A percentile compares a stretch with the other conserved stretches of the same genome.
Conservation (phyloP, 169 alveolate species). For the Cryptosporidium parvum region DNA sequence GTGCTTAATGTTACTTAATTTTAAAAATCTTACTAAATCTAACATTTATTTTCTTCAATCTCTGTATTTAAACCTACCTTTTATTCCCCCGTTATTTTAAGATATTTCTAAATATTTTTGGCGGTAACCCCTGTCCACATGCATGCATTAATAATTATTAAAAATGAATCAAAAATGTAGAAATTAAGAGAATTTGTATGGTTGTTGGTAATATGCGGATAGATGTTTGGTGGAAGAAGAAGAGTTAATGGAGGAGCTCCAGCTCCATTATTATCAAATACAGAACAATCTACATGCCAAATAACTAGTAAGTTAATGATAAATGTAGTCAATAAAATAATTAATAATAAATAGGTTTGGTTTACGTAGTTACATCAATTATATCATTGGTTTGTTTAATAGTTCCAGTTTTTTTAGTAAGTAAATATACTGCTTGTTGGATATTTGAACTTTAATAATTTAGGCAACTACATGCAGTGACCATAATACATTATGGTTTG, state of each 20-base stretch:
- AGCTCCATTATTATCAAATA: slow-evolving; percentile 62
- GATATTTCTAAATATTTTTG: not conserved
- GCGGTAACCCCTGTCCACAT: not conserved
- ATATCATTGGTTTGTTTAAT: slow-evolving; percentile 54
- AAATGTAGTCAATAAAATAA: not conserved
- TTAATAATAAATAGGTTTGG: slow-evolving; percentile 32
- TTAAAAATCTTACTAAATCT: not conserved
- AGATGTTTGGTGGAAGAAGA: slow-evolving; percentile 52
- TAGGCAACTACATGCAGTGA: slow-evolving; percentile 67
- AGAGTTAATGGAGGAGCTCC: slow-evolving; percentile 59
- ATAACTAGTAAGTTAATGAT: slow-evolving; percentile 35
- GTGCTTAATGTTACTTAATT: not conserved
- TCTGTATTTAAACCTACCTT: not conserved
- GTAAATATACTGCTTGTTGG: not conserved
- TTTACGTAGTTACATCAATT: slow-evolving; percentile 41
- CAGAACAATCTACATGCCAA: slow-evolving; percentile 73
- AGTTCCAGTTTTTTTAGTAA: slow-evolving; percentile 62
- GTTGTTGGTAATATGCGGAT: not conserved
- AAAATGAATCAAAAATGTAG: not conserved
- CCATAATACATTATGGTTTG: slow-evolving; percentile 44
- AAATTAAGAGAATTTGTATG: not conserved
- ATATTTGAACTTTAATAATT: not conserved
- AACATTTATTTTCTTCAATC: not conserved
- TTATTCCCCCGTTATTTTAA: not conserved
- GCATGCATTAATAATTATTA: not conserved